Evolutionary conservation across 768 basidiomycete genomes (phyloP).

Genomic region (Neoboletus magnificus): DNA sequence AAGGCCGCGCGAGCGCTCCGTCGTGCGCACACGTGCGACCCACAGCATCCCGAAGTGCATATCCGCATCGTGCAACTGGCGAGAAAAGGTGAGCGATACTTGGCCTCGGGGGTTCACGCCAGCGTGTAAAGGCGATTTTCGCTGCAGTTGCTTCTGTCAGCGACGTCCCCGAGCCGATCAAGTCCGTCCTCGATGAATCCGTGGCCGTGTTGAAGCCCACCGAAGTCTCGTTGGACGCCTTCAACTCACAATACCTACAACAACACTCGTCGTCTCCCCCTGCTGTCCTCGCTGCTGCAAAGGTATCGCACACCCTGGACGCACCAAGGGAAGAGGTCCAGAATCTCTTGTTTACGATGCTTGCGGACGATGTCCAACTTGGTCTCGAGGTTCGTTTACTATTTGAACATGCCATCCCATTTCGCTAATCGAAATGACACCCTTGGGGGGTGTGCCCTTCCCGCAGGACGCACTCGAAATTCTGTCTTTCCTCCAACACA

Average conservation of each 20-base stretch:
- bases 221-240: constrained; percentile 56
- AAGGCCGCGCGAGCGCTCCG: constrained; percentile 72
- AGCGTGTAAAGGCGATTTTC: background rate
- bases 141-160: constrained; percentile 44
- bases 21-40: constrained; percentile 49
- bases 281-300: constrained; percentile 63
- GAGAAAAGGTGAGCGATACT: constrained; percentile 41
- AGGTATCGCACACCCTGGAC: constrained; percentile 47
- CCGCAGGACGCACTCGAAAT: constrained; percentile 51
- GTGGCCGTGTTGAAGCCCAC: constrained; percentile 53
- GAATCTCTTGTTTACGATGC: constrained; percentile 46
- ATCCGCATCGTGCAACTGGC: constrained; percentile 65
- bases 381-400: constrained; percentile 42
- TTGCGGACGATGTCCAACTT: constrained; percentile 42
- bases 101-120: background rate
- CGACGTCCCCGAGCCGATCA: constrained; percentile 46
- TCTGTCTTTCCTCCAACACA: constrained; percentile 45
- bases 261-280: constrained; percentile 45
- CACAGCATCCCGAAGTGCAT: constrained; percentile 66
- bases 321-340: constrained; percentile 60
- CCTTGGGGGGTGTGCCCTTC: background rate
- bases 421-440: background rate
- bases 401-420: background rate
- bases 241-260: constrained; percentile 77
- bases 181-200: constrained; percentile 46